Conservation (phyloP, 2,329 filamentous ascomycete genomes). For the Pseudogymnoascus sp. region DNA sequence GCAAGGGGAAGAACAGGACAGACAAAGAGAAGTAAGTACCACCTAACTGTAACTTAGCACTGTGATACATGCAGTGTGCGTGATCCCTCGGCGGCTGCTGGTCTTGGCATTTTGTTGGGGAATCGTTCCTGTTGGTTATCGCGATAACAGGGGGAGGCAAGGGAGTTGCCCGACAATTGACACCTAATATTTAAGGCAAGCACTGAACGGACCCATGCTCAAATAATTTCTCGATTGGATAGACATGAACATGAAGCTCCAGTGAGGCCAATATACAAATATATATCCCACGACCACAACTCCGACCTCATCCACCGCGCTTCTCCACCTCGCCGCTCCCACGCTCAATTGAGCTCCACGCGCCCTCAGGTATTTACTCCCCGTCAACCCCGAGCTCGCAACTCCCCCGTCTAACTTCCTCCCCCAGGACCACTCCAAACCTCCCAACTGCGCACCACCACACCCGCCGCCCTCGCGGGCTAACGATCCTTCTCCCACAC, state of each 20-base stretch:
- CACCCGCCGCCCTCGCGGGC: not conserved
- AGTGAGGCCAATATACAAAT: not conserved
- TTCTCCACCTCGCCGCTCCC: not conserved
- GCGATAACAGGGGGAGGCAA: not conserved
- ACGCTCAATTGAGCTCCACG: not conserved
- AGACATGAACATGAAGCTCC: not conserved
- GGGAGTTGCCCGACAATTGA: not conserved
- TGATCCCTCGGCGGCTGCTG: not conserved
- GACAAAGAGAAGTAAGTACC: no score
- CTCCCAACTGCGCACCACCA: not conserved
- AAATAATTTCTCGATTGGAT: not conserved
- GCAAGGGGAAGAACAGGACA: not conserved
- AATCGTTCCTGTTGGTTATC: not conserved
- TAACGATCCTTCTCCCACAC: not conserved
- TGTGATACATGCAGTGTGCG: no score
- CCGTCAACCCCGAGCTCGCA: not conserved
- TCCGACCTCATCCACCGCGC: not conserved
- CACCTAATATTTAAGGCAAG: no score
- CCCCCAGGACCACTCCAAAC: not conserved
- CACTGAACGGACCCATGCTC: not conserved
- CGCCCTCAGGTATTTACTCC: not conserved
- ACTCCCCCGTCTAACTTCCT: not conserved
- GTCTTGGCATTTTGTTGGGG: not conserved
- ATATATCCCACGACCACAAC: not conserved
- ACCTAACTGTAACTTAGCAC: no score